Evolutionary conservation across 1,284 basidiomycete genomes (phyloP), one percentile per base, ranked within the genome.

Genomic region (Leccinum solheimii): DNA sequence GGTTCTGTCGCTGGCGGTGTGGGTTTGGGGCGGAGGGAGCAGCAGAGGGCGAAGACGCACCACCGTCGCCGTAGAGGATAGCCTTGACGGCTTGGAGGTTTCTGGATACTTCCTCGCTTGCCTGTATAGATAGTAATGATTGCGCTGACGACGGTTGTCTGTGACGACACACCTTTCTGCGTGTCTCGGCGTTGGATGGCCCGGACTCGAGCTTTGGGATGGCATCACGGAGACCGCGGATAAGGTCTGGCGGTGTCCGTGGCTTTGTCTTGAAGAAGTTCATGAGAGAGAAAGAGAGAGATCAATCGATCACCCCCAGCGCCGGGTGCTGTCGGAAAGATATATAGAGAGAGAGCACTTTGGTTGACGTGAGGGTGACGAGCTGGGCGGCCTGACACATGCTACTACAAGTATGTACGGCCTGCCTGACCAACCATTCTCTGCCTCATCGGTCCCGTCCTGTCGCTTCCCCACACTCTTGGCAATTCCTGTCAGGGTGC

Each of bases 231-330:
- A 96, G 80, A 40, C 87, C 83, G 56, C 88, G 83, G 36, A 96
- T 91, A 60, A 94, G 85, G 74, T 97, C 94, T 52, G 90, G 86
- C 11, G 95, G 94, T 38, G 91, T 90, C 69, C 92, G 82, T 50
- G 86, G 87, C 76, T 94, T 95, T 26, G 92, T 88, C 80, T 92
- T 95, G 87, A 97, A 97, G 81, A 97, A 96, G 78, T 97, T 97
- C 94, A 96, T 95, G 14, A 26, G 49, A 16, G 34, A 40, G 38
- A 11, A 38, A 26, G 14, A 32, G 13, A 9, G 34, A 19, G 49
- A 56, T n/a, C n/a, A n/a, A n/a, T n/a, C n/a, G n/a, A n/a, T 26
- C 19, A 58, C 34, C 34, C 34, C 34, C 38, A 40, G 57, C 53
- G n/a, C 23, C 26, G 40, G 14, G 11, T 26, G 36, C n/a, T 34